Percentiles rank a stretch among this genome's conserved stretches.
phyloP scores from a whole-genome alignment of 2,329 filamentous ascomycete species.

The Aureobasidium sp. region DNA sequence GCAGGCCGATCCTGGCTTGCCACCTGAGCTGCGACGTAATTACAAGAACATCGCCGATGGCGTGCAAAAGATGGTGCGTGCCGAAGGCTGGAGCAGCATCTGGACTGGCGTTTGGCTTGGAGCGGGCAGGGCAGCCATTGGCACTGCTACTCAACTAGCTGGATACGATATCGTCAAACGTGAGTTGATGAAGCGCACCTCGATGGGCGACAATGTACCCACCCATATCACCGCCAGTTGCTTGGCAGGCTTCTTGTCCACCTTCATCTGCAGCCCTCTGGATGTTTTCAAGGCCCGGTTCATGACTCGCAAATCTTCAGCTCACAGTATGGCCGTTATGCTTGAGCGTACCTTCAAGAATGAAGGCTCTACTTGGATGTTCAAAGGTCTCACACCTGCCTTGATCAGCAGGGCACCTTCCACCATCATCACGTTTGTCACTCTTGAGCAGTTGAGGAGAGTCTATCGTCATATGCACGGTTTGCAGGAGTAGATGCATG shows the following conservation, averaged over 20 bases:
- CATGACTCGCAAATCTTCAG: conserved; percentile 18
- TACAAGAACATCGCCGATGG: conserved; percentile 21
- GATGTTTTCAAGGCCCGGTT: conserved; percentile 22
- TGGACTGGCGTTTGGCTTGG: conserved; percentile 22
- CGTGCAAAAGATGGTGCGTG: conserved; percentile 19
- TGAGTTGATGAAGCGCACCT: conserved; percentile 20
- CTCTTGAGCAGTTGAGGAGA: conserved; percentile 18
- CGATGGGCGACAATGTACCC: conserved; percentile 18
- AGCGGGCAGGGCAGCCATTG: conserved; percentile 20
- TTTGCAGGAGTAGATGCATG: conserved; percentile 13
- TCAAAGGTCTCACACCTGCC: conserved; percentile 20
- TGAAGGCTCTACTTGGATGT: conserved; percentile 21
- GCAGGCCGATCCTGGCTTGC: conserved; percentile 20
- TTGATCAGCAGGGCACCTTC: conserved; percentile 22
- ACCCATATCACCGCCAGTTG: conserved; percentile 21
- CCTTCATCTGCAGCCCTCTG: conserved; percentile 22
- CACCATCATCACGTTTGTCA: conserved; percentile 20
- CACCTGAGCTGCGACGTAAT: conserved; percentile 18
- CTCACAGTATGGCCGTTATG: conserved; percentile 18
- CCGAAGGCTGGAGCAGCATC: conserved; percentile 21
- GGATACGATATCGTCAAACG: conserved; percentile 23
- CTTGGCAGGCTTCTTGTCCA: conserved; percentile 22
- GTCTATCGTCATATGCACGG: conserved; percentile 16
- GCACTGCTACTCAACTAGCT: conserved; percentile 20
- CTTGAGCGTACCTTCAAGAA: conserved; percentile 18